Evolutionary conservation across 352 stramenopile genomes (phyloP).

Genomic region (Phytophthora multivora): DNA sequence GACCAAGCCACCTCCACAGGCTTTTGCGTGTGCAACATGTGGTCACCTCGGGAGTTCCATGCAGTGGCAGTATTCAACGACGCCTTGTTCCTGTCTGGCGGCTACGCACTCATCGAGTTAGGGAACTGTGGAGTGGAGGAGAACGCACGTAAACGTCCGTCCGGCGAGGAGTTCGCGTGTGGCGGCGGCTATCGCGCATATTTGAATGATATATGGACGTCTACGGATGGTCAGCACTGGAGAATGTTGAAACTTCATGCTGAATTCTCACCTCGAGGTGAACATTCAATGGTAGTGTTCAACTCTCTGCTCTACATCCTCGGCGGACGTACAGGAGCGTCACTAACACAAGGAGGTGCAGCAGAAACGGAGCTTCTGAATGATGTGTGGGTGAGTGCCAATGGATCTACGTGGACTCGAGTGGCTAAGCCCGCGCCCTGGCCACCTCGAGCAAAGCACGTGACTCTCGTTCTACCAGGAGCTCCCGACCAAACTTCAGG

Average conservation of each 20-base stretch:
- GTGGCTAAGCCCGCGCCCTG: slow-evolving; percentile 42
- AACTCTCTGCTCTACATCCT: slow-evolving; percentile 61
- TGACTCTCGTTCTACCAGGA: slow-evolving; percentile 46
- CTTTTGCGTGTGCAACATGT: slow-evolving; percentile 77
- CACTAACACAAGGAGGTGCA: slow-evolving; percentile 20
- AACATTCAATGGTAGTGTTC: slow-evolving; percentile 74
- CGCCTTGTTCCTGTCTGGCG: slow-evolving; percentile 60
- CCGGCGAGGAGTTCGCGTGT: slow-evolving; percentile 70
- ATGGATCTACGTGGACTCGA: slow-evolving; percentile 52
- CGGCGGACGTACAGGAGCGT: slow-evolving; percentile 52
- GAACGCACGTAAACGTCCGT: slow-evolving; percentile 48
- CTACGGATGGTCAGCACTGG: slow-evolving; percentile 64
- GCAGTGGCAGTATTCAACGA: slow-evolving; percentile 49
- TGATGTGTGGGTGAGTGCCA: slow-evolving; percentile 66
- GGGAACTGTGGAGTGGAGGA: slow-evolving; percentile 73
- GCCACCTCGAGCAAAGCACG: slow-evolving; percentile 60
- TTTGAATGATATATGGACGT: slow-evolving; percentile 78
- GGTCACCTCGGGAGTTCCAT: slow-evolving; percentile 77
- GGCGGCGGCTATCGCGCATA: slow-evolving; percentile 65
- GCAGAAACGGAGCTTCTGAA: slow-evolving; percentile 50
- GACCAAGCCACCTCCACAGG: slow-evolving; percentile 48
- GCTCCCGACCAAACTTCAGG: slow-evolving; percentile 43
- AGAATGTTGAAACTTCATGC: slow-evolving; percentile 46
- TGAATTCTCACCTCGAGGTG: slow-evolving; percentile 55
- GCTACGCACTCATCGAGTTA: slow-evolving; percentile 65